phyloP scores from a whole-genome alignment of 106 monocot species.

The Allium fistulosum region DNA sequence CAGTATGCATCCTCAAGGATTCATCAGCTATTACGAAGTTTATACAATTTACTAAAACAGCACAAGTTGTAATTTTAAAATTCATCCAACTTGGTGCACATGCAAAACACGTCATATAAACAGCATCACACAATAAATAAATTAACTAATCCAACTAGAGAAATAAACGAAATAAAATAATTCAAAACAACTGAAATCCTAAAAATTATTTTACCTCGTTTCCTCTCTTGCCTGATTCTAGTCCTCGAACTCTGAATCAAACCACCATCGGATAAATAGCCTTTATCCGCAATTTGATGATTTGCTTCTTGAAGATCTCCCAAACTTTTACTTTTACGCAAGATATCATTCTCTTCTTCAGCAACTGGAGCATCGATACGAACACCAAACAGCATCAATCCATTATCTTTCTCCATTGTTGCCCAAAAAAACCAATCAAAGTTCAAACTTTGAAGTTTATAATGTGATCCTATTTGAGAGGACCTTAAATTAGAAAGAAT shows the following conservation, averaged over 20 bases:
- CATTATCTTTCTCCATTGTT: background rate
- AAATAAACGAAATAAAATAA: too few species aligned
- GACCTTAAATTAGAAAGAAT: background rate
- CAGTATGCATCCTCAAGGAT: too few species aligned
- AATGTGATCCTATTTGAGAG: background rate
- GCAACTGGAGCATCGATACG: background rate
- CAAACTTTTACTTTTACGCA: constrained; percentile 36
- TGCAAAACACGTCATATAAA: too few species aligned
- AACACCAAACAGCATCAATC: background rate
- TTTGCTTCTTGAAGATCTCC: constrained; percentile 12
- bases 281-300: constrained; percentile 7
- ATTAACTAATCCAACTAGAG: too few species aligned
- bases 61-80: too few species aligned
- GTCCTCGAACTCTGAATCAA: constrained; percentile 9
- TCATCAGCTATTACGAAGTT: too few species aligned
- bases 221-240: constrained; percentile 2
- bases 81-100: too few species aligned
- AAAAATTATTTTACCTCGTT: constrained; percentile 21
- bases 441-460: background rate
- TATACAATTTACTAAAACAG: too few species aligned
- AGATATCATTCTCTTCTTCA: constrained; percentile 15
- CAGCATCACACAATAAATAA: too few species aligned
- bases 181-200: too few species aligned
- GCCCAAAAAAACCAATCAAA: background rate
- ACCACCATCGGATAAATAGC: constrained; percentile 27